These are phyloP conservation scores for Colletotrichum liriopes DNA, from an alignment of 2,329 filamentous ascomycete species.

Conservation along the genomic window DNA sequence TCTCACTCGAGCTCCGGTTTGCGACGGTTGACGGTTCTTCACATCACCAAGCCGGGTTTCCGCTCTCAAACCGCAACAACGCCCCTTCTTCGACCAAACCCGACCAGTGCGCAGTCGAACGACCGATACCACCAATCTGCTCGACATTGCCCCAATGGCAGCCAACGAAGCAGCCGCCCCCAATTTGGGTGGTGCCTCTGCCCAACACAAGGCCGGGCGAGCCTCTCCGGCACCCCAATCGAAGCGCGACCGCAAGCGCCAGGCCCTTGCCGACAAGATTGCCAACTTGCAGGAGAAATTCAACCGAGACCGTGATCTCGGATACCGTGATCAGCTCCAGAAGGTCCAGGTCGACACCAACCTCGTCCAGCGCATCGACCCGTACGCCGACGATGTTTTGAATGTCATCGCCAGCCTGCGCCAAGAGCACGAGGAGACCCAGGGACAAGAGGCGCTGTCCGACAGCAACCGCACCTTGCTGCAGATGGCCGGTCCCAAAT, in stretches of 20 bases:
- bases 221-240: conserved; percentile 68
- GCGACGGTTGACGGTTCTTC: conserved; percentile 32
- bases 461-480: conserved; percentile 70
- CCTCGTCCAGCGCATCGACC: conserved; percentile 87
- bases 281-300: conserved; percentile 83
- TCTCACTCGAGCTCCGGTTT: conserved; percentile 23
- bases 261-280: conserved; percentile 85
- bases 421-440: conserved; percentile 66
- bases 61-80: conserved; percentile 6
- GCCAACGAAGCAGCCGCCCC: conserved; percentile 56
- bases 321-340: conserved; percentile 91
- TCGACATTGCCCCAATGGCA: conserved; percentile 52
- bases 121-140: conserved; percentile 18
- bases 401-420: conserved; percentile 79
- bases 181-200: conserved; percentile 47
- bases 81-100: conserved; percentile 9
- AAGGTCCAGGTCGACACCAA: conserved; percentile 93
- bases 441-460: conserved; percentile 56
- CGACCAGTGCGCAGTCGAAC: not conserved
- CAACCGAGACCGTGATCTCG: conserved; percentile 83
- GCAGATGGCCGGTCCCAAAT: conserved; percentile 86
- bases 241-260: conserved; percentile 92
- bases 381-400: conserved; percentile 81
- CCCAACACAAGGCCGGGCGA: conserved; percentile 50
- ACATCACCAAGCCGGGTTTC: conserved; percentile 17